Evolutionary conservation across 2,329 filamentous ascomycete genomes (phyloP), one percentile per base, ranked within the genome.

Genomic region (Botrytis deweyae): DNA sequence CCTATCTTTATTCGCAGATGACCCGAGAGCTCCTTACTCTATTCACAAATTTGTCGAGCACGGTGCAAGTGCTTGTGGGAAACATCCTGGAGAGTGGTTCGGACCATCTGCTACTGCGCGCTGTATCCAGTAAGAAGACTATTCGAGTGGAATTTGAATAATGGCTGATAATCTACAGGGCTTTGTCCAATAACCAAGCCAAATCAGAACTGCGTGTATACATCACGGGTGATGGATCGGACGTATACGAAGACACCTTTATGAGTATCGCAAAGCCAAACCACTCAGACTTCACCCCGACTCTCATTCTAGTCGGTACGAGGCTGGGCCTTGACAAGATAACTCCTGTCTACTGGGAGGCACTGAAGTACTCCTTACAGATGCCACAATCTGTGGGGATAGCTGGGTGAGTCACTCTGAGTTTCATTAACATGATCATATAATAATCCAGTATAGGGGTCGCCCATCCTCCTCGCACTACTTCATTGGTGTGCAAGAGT

Each of bases 31-130:
- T 5, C 93, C 94, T 0, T 98, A 97, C 81, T 98, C 95, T 1
- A 94, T 99, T 78, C 96, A 99, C 80, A 93, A 91, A 75, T 99
- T 99, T 80, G 96, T 99, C 52, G 87, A 91, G 71, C 92, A 97
- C 78, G 96, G 96, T 29, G 94, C 94, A 38, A 87, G 88, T 52
- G 91, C 92, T 4, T 99, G 96, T 82, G 95, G 94, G 6, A 98
- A 97, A 83, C 93, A 97, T 80, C 96, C 96, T 0, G 96, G 96
- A 55, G 94, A 98, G 83, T 99, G 96, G 96, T 99, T 99, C 83
- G 96, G 96, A 0, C 96, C 96, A n/a, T 98, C 94, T 29, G 96
- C 96, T 10, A 97, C 96, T 16, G 95, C 96, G 65, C 90, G 92
- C 73, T 98, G 96, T 82, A 98, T 99, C 77, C 92, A 96, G 94